A percentile compares a stretch with the other conserved stretches of the same genome.
Conservation (phyloP, 2,329 filamentous ascomycete species). For the Phialophora chinensis region DNA sequence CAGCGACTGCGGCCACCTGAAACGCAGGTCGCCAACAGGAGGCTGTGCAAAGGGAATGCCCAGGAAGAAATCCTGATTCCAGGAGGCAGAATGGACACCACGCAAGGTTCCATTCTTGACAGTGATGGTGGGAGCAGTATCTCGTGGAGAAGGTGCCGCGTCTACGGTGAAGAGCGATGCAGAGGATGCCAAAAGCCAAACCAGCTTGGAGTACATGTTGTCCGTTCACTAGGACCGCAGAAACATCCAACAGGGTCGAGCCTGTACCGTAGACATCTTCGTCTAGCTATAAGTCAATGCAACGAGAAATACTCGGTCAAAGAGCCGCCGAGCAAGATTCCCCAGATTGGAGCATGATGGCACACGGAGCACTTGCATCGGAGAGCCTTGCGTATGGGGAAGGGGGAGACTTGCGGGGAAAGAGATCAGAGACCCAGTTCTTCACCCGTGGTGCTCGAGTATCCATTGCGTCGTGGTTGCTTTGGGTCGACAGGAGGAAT, state of each 20-base stretch:
- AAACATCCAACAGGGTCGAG: background rate
- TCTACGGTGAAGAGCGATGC: too few relatives aligned
- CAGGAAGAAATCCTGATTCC: constrained; percentile 1
- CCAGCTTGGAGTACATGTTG: background rate
- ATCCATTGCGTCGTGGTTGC: background rate
- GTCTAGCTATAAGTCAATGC: background rate
- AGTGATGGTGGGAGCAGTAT: background rate
- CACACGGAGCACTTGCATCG: background rate
- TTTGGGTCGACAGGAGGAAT: background rate
- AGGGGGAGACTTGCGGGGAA: background rate
- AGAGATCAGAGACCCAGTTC: too few relatives aligned
- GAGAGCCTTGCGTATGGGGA: background rate
- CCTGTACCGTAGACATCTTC: background rate
- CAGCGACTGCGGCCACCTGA: background rate
- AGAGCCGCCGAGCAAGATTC: background rate
- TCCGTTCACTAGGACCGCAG: background rate
- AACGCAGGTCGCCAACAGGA: background rate
- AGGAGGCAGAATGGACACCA: background rate
- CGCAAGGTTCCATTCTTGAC: background rate
- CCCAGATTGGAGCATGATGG: background rate
- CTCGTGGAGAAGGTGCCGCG: background rate
- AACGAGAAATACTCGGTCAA: background rate
- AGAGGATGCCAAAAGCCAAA: background rate
- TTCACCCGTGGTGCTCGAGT: background rate
- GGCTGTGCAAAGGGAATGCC: background rate